Percentiles rank a stretch among this genome's conserved stretches.
These are phyloP conservation scores for Thalassiosira delicatula DNA, from an alignment of 352 stramenopile species.

Conservation along the genomic window DNA sequence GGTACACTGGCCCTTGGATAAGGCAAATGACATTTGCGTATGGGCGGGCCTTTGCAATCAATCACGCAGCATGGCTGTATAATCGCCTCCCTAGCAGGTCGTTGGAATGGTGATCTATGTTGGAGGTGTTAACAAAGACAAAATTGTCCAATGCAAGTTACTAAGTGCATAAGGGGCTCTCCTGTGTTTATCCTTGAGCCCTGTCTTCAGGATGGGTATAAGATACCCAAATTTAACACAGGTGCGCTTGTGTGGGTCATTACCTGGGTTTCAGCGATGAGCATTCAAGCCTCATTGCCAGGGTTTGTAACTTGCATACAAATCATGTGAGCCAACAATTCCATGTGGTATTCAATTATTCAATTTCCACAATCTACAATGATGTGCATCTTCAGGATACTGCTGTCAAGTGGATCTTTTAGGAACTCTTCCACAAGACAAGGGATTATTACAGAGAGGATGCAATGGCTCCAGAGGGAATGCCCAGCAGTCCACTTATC, in stretches of 20 bases:
- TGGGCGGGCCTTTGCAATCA: constrained; percentile 65
- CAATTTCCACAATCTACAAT: too few species aligned
- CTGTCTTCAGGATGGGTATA: constrained; percentile 53
- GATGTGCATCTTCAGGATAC: too few species aligned
- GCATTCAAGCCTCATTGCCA: constrained; percentile 4
- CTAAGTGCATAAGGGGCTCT: constrained; percentile 36
- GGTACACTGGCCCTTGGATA: constrained; percentile 46
- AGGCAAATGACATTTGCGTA: constrained; percentile 14
- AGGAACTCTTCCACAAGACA: too few species aligned
- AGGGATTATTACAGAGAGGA: too few species aligned
- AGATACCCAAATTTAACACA: constrained; percentile 52
- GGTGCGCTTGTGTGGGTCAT: constrained; percentile 9
- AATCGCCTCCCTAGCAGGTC: constrained; percentile 39
- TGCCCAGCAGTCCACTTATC: too few species aligned
- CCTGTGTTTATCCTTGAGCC: constrained; percentile 61
- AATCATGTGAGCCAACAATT: constrained; percentile 51
- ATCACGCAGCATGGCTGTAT: constrained; percentile 49
- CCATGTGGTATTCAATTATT: constrained; percentile 51
- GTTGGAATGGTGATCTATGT: not conserved
- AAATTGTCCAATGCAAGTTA: not conserved
- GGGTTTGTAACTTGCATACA: constrained; percentile 38
- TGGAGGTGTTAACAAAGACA: not conserved
- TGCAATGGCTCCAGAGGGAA: too few species aligned
- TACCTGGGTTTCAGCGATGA: constrained; percentile 26
- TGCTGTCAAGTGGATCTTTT: too few species aligned